Conservation (phyloP, 1,284 basidiomycete genomes). For the Wallemia hederae region DNA sequence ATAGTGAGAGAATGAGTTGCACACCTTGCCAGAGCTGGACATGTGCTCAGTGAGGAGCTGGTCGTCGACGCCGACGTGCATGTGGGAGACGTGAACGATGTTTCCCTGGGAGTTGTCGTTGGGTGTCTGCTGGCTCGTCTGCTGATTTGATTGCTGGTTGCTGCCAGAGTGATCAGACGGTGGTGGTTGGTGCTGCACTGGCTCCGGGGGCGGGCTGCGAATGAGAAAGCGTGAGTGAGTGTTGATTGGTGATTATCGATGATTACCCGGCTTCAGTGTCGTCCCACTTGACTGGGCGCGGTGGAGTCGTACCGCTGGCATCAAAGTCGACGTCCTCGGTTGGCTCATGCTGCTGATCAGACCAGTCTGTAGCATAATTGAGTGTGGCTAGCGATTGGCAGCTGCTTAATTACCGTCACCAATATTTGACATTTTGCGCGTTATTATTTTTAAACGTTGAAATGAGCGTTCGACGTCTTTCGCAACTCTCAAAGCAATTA, state of each 20-base stretch:
- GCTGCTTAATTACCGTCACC: neutral
- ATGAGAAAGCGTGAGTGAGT: no score
- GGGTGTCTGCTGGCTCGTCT: no score
- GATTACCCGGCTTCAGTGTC: neutral
- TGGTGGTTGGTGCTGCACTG: no score
- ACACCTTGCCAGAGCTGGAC: constrained; percentile 58
- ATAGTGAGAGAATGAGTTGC: constrained; percentile 10
- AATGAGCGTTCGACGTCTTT: neutral
- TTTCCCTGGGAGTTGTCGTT: constrained; percentile 50
- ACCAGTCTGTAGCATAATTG: neutral
- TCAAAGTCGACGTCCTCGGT: constrained; percentile 1
- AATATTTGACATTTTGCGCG: neutral
- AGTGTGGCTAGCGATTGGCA: neutral
- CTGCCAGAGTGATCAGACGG: neutral
- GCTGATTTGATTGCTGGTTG: no score
- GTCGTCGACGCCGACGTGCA: constrained; percentile 50
- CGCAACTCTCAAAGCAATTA: neutral
- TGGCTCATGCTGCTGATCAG: neutral
- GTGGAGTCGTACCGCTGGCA: constrained; percentile 1
- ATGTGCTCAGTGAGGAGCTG: constrained; percentile 66
- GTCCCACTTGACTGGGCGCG: neutral
- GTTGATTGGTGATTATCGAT: no score
- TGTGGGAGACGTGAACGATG: constrained; percentile 79
- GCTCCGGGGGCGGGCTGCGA: no score
- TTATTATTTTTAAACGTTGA: neutral